Conservation (phyloP, 331 rosid species). For the Prunus yedoensis region DNA sequence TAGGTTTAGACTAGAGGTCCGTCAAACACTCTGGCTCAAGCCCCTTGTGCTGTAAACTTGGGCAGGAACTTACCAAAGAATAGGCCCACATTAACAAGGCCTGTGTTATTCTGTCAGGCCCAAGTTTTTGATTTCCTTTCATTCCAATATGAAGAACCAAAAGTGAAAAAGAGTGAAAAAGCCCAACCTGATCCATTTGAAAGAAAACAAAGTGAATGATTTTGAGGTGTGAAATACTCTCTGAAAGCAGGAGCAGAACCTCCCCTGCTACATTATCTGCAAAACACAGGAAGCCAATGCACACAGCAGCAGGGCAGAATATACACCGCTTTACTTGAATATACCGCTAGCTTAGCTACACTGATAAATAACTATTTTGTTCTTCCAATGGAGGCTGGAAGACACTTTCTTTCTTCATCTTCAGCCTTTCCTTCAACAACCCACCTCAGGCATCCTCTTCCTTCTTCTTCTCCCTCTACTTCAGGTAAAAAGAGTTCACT, state of each 20-base stretch:
- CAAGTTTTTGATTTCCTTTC: neutral
- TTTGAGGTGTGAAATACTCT: conserved; percentile 36
- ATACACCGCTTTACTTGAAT: conserved; percentile 8
- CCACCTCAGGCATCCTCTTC: conserved; percentile 50
- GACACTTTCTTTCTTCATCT: conserved; percentile 56
- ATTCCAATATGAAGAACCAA: neutral
- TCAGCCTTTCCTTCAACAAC: conserved; percentile 60
- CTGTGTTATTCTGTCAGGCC: neutral
- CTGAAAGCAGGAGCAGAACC: conserved; percentile 13
- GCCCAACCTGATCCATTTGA: conserved; percentile 35
- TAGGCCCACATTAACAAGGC: neutral
- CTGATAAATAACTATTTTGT: neutral
- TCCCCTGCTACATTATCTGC: conserved; percentile 22
- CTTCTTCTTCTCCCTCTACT: conserved; percentile 52
- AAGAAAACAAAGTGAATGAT: neutral
- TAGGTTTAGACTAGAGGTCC: neutral
- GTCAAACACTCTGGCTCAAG: neutral
- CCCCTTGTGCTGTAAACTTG: neutral
- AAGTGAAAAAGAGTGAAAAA: neutral
- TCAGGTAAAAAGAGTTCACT: conserved; percentile 28
- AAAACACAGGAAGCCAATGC: neutral
- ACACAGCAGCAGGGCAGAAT: neutral
- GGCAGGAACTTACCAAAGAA: neutral
- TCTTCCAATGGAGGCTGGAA: conserved; percentile 67
- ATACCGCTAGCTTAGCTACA: neutral